Percentiles rank a stretch among this genome's conserved stretches.
Evolutionary conservation across 225 moss, liverwort and hornwort species (phyloP).

Genomic region (Rhytidiadelphus loreus): DNA sequence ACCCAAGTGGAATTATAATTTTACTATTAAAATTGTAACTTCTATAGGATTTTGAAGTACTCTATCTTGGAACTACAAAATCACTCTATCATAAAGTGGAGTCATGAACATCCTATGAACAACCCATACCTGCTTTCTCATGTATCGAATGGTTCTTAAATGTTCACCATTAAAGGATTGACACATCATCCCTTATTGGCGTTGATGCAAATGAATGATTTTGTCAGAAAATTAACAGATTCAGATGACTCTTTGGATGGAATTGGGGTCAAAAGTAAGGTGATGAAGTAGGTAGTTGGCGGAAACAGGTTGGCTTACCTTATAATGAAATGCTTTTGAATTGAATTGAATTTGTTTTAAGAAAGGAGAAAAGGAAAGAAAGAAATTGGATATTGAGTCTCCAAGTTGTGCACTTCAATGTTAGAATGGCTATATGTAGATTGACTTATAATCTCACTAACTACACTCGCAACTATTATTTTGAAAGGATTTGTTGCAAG

Average conservation of each 20-base stretch:
- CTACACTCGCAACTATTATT: neutral
- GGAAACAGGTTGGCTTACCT: neutral
- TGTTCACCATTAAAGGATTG: neutral
- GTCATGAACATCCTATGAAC: neutral
- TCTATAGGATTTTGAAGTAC: rapidly evolving
- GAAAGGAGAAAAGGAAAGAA: rapidly evolving
- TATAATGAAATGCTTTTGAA: neutral
- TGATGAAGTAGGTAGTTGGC: rapidly evolving
- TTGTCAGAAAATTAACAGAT: neutral
- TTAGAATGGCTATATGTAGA: too few species aligned
- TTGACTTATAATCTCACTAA: neutral
- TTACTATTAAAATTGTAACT: neutral
- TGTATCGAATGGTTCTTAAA: neutral
- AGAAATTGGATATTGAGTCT: neutral
- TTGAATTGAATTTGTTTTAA: too few species aligned
- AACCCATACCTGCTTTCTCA: rapidly evolving
- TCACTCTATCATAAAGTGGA: rapidly evolving
- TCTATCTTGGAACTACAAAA: rapidly evolving
- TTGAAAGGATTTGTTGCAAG: neutral
- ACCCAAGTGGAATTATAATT: neutral
- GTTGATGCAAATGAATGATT: neutral
- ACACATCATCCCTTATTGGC: neutral
- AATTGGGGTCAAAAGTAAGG: neutral
- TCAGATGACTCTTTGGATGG: rapidly evolving
- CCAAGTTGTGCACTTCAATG: neutral